A percentile compares a stretch with the other conserved stretches of the same genome.
These are phyloP conservation scores for Pseudofabraea citricarpa DNA, from an alignment of 2,329 filamentous ascomycete species.

Conservation along the genomic window DNA sequence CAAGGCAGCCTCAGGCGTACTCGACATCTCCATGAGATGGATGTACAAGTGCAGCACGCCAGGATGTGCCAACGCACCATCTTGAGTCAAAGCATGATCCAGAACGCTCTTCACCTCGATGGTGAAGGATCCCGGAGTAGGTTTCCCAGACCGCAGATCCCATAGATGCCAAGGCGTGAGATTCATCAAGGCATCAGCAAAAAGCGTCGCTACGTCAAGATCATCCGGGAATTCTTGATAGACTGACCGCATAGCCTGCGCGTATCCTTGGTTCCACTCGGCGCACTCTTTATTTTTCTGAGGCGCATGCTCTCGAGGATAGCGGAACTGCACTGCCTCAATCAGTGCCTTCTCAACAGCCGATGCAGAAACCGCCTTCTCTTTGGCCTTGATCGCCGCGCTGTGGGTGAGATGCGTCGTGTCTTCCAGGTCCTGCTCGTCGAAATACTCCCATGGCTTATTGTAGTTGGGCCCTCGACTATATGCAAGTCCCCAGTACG, in stretches of 20 bases:
- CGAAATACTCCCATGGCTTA: constrained; percentile 72
- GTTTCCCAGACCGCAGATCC: constrained; percentile 54
- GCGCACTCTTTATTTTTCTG: constrained; percentile 44
- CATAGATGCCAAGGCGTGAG: constrained; percentile 61
- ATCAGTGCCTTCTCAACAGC: constrained; percentile 59
- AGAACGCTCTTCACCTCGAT: constrained; percentile 54
- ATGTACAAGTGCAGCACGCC: constrained; percentile 73
- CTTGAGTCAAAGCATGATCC: constrained; percentile 49
- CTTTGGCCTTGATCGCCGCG: constrained; percentile 40
- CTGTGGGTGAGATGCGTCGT: constrained; percentile 43
- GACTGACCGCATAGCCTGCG: constrained; percentile 53
- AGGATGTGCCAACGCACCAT: constrained; percentile 52
- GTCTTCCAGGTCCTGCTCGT: constrained; percentile 49
- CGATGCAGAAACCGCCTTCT: constrained; percentile 30
- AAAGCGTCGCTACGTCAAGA: constrained; percentile 59
- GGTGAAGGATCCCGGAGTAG: constrained; percentile 48
- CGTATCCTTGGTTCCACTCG: constrained; percentile 56
- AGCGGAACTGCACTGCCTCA: constrained; percentile 55
- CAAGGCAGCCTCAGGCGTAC: constrained; percentile 57
- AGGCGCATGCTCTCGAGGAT: constrained; percentile 48
- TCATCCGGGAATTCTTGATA: constrained; percentile 48
- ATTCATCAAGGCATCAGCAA: constrained; percentile 62
- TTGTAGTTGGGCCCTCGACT: constrained; percentile 72
- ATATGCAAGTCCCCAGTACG: constrained; percentile 68
- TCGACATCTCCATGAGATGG: constrained; percentile 74